Conservation (phyloP, 176 grass and related monocot species). For the Pontederia crassipes region DNA sequence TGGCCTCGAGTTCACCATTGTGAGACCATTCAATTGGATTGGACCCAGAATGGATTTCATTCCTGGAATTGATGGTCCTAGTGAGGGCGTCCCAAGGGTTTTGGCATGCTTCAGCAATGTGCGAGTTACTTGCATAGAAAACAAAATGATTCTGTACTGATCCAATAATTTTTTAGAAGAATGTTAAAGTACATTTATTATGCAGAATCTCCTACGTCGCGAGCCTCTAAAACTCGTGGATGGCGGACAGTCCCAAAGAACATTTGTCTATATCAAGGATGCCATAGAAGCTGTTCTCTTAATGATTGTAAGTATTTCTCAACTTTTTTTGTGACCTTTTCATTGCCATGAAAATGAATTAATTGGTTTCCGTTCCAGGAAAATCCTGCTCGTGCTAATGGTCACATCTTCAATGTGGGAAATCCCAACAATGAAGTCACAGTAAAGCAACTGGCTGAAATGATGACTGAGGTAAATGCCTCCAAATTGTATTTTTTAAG, state of each 20-base stretch:
- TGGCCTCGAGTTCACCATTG: conserved; percentile 74
- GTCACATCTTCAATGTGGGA: conserved; percentile 86
- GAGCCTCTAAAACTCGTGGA: conserved; percentile 87
- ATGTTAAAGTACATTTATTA: neutral
- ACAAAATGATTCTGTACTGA: neutral
- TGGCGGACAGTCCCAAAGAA: conserved; percentile 79
- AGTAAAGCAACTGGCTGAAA: conserved; percentile 68
- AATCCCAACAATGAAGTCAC: conserved; percentile 95
- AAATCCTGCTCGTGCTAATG: conserved; percentile 78
- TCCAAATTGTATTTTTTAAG: neutral
- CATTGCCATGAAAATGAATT: conserved; percentile 1
- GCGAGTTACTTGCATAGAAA: neutral
- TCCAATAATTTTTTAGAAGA: conserved; percentile 17
- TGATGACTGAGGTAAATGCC: conserved; percentile 62
- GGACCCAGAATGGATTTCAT: conserved; percentile 97
- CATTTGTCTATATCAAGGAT: conserved; percentile 93
- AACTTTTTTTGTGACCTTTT: neutral
- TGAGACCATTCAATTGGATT: conserved; percentile 94
- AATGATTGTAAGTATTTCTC: conserved; percentile 55
- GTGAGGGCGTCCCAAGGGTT: conserved; percentile 90
- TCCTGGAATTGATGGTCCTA: conserved; percentile 88
- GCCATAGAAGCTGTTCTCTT: conserved; percentile 94
- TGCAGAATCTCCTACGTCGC: conserved; percentile 71
- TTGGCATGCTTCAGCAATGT: conserved; percentile 97
- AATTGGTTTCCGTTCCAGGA: conserved; percentile 26